Evolutionary conservation across 768 basidiomycete genomes (phyloP).

Genomic region (Leccinum variicolor): DNA sequence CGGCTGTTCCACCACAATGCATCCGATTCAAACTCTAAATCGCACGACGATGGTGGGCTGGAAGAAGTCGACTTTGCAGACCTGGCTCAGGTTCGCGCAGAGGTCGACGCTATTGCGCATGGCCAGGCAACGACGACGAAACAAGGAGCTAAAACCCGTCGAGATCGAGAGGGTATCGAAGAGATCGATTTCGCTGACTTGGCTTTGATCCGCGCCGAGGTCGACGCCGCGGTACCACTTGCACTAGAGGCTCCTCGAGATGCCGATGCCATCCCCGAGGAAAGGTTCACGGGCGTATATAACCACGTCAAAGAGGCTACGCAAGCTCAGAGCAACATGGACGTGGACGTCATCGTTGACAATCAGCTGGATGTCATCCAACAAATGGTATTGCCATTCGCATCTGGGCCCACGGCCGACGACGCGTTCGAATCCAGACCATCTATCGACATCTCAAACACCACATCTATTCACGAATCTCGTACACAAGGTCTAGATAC

Average conservation of each 20-base stretch:
- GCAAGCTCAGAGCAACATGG: background rate
- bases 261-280: constrained; percentile 25
- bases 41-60: constrained; percentile 36
- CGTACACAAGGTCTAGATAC: background rate
- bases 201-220: constrained; percentile 16
- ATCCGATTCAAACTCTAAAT: constrained; percentile 23
- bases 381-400: background rate
- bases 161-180: constrained; percentile 46
- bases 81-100: constrained; percentile 43
- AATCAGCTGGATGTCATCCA: background rate
- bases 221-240: constrained; percentile 4
- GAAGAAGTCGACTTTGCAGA: constrained; percentile 70
- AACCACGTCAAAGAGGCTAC: constrained; percentile 10
- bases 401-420: background rate
- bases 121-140: background rate
- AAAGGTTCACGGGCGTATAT: constrained; percentile 38
- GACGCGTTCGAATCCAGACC: constrained; percentile 5
- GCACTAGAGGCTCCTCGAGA: constrained; percentile 10
- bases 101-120: constrained; percentile 33
- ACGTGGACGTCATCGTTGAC: constrained; percentile 7
- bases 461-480: background rate
- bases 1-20: constrained; percentile 51
- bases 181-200: constrained; percentile 50
- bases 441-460: constrained; percentile 8
- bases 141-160: background rate